Base-by-base conservation (phyloP, 805 yeast genomes). In the Kluyveromyces dobzhanskii region DNA sequence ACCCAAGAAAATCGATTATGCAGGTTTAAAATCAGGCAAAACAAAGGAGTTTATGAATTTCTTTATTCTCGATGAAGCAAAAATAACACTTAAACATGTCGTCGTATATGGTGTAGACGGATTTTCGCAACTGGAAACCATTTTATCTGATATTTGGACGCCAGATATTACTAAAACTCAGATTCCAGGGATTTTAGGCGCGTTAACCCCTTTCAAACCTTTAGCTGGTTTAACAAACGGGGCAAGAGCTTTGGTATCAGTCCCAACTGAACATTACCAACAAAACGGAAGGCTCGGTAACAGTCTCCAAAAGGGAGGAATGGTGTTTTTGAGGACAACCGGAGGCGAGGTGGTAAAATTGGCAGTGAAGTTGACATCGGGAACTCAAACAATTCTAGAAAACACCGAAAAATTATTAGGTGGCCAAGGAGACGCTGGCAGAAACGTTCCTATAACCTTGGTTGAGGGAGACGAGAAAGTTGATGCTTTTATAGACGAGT, bases 81-180 rank as follows among this genome's bases (percentile, higher is more conserved):
- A 74, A 29, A 72, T 92, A 54, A 67, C 70, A 0, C 62, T 92
- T 44, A 73, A 75, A 43, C 71, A 73, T 13, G 71, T 79, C 1
- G 71, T 71, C 1, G 53, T 88, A 3, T 78, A 82, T 60, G 98
- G 97, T 0, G 60, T 86, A 0, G 66, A 77, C 13, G 97, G 97
- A 0, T 75, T 82, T 49, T 72, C 79, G 1, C 71, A 73, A 25
- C 54, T 92, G 11, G 72, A 76, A 6, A 51, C 54, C 11, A 56
- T 70, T 12, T 65, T 92, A 29, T 77, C 77, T 41, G 75, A 71
- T n/a, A 65, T 74, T 6, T 92, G 97, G 95, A 74, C 80, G 54
- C 96, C 96, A 0, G 94, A 87, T 56, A 84, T 90, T 42, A 77
- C 78, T 31, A 69, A 74, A n/a, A 80, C 79, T 24, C 97, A 90